Evolutionary conservation across 345 rosid species (phyloP), one percentile per base, ranked within the genome.

Genomic region (Euphorbia lathyris): DNA sequence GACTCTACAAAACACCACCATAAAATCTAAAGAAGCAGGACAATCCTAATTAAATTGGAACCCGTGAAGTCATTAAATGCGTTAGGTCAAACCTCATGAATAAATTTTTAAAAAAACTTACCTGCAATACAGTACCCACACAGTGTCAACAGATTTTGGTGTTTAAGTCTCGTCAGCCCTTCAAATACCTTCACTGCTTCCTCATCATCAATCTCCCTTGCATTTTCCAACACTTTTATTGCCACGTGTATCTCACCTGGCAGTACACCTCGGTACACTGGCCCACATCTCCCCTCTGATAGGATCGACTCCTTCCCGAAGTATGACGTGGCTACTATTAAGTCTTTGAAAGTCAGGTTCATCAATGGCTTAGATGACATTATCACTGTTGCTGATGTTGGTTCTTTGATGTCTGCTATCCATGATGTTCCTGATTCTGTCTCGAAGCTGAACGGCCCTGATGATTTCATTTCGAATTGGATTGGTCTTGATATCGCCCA

Each of bases 91-190:
- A 22, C n/a, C n/a, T n/a, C n/a, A 51, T 29, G 23, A 19, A 34
- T 17, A 45, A 58, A 0, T 10, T 48, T 48, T 26, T 43, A 19
- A 19, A 38, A 29, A 8, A 23, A 6, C 7, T 9, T 81, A 91
- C 98, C 98, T 82, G 97, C 98, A 63, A 94, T 90, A 80, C 98
- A 94, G 80, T 88, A 94, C 70, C 98, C 98, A 66, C 88, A 76
- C 74, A 91, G 85, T n/a, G 93, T 84, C 58, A 91, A 65, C 42
- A 94, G 87, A 66, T 90, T 94, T 1, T 93, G 97, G 77, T 94
- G 98, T 66, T 91, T 87, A 55, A 90, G 91, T 84, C 85, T 81
- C 16, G 95, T 85, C 0, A 90, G 70, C 2, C 77, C 83, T 74
- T 94, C 98, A 68, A 94, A 85, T 38, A 81, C 70, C 0, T 80